Base-by-base conservation (phyloP, 495 filamentous ascomycete genomes). In the Penicillium coffeae region DNA sequence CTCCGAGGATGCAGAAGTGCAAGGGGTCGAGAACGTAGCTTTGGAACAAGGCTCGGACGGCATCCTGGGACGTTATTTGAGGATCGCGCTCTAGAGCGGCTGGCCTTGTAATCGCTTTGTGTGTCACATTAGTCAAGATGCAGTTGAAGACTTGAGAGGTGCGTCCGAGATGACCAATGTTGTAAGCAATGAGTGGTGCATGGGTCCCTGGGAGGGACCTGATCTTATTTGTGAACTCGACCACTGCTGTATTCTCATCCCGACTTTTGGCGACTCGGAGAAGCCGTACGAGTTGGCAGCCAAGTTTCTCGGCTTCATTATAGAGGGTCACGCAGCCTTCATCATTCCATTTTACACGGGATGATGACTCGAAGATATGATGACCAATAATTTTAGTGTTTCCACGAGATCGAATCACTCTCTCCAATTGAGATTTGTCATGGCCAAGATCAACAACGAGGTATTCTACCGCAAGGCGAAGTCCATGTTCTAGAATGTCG, bases 331-430 rank as follows among this genome's bases (percentile, higher is more conserved):
- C 47, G 42, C 82, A 81, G 3, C 63, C 60, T 5, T 81, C 70
- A 42, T 87, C 76, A 33, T 78, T 72, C 88, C 88, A 93, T 2
- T 69, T 68, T 10, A 79, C 65, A 1, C 69, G 64, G 1, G 72
- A 72, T 0, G 72, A 70, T 19, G 80, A 60, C 34, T 78, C 69
- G 48, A 80, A 68, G 54, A 78, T 63, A 50, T 74, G 78, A 52
- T 86, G 80, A 6, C 84, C 88, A 44, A 91, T 87, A n/a, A 89
- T 77, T 50, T 87, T 88, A 2, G 86, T 87, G 20, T 73, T 74
- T 2, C 88, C 87, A 46, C 80, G 77, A 50, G 62, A 71, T 10
- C 73, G 72, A 10, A 73, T 65, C 7, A 85, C 60, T 3, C 74
- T 58, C 0, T 70, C 64, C 1, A 83, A 64, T 21, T 56, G 50